phyloP scores from a whole-genome alignment of 1,284 basidiomycete species.

The Tilletia horrida region DNA sequence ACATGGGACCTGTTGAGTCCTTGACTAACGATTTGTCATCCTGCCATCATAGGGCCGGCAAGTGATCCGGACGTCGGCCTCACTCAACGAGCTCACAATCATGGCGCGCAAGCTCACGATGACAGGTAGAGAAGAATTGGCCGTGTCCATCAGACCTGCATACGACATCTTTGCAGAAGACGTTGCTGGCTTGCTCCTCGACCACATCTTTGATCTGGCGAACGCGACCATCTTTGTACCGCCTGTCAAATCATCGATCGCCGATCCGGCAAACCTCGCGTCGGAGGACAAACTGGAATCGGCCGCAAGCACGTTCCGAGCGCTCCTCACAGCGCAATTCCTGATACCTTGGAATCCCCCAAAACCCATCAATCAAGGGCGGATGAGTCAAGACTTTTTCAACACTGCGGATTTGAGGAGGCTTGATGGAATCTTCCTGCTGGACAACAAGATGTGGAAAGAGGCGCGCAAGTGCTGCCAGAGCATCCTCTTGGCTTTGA shows the following conservation, averaged over 20 bases:
- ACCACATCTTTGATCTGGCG: constrained; percentile 46
- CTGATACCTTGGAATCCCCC: constrained; percentile 38
- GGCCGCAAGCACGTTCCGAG: constrained; percentile 70
- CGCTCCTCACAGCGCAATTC: constrained; percentile 55
- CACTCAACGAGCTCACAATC: constrained; percentile 11
- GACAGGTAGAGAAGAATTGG: too few species aligned
- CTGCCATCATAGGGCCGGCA: constrained; percentile 62
- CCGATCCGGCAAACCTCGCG: background rate
- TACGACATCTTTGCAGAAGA: constrained; percentile 89
- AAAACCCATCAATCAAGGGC: constrained; percentile 28
- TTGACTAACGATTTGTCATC: too few species aligned
- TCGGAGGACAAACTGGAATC: background rate
- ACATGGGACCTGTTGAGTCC: too few species aligned
- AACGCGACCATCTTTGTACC: constrained; percentile 40
- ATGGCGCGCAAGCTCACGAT: constrained; percentile 66
- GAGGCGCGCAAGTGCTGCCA: constrained; percentile 67
- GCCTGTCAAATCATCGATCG: background rate
- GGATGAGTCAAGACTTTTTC: constrained; percentile 46
- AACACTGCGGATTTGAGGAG: constrained; percentile 38
- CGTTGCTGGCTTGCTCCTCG: constrained; percentile 61
- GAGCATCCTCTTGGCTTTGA: constrained; percentile 74
- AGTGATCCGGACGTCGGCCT: constrained; percentile 70
- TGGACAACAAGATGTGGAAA: constrained; percentile 53
- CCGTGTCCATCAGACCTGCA: constrained; percentile 81
- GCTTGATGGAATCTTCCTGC: constrained; percentile 47